Evolutionary conservation across 352 stramenopile genomes (phyloP).

Genomic region (Pythium dissimile): DNA sequence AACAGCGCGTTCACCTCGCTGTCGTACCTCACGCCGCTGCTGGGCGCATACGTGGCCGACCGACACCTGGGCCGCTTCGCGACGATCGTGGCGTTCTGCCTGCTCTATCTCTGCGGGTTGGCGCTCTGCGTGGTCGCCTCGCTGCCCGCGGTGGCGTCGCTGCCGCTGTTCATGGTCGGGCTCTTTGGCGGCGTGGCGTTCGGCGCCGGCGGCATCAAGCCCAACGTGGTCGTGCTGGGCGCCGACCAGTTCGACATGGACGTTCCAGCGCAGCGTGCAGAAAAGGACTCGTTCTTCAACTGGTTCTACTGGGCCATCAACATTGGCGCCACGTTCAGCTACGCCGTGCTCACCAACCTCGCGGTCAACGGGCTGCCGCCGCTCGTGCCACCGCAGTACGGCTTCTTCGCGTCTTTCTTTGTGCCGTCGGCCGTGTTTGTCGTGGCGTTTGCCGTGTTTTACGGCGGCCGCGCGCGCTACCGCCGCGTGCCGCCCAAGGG

Average conservation of each 20-base stretch:
- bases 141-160: conserved; percentile 46
- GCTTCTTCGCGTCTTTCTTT: conserved; percentile 89
- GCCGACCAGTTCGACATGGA: conserved; percentile 81
- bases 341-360: conserved; percentile 88
- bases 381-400: conserved; percentile 76
- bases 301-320: conserved; percentile 95
- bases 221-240: conserved; percentile 57
- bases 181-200: conserved; percentile 72
- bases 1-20: conserved; percentile 83
- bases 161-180: conserved; percentile 76
- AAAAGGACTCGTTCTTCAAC: conserved; percentile 92
- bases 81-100: conserved; percentile 47
- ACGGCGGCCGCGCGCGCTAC: conserved; percentile 56
- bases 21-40: conserved; percentile 80
- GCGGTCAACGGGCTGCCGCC: conserved; percentile 87
- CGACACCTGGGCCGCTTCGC: conserved; percentile 72
- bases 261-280: conserved; percentile 55
- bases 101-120: conserved; percentile 72
- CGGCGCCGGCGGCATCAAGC: conserved; percentile 49
- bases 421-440: conserved; percentile 83
- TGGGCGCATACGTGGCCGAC: conserved; percentile 83
- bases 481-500: conserved; percentile 72
- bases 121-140: conserved; percentile 71
- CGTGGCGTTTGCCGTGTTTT: conserved; percentile 77
- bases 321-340: conserved; percentile 89